Evolutionary conservation across 768 basidiomycete species (phyloP).

Genomic region (Suillus discolor): DNA sequence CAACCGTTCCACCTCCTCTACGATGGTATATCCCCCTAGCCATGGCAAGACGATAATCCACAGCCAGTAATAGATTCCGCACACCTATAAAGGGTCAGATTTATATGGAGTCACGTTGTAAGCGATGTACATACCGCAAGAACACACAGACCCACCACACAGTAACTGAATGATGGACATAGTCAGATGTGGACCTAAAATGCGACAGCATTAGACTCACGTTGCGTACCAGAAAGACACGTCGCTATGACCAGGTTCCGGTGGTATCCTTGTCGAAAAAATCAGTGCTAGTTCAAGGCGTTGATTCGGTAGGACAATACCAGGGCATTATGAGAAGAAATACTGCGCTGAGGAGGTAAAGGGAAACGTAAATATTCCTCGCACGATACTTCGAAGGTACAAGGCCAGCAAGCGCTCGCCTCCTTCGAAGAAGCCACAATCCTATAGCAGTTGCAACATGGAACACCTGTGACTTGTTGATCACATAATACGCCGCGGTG

Average conservation of each 20-base stretch:
- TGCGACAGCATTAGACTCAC: conserved; percentile 11
- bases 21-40: conserved; percentile 46
- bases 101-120: background rate
- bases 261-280: conserved; percentile 26
- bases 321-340: conserved; percentile 39
- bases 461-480: conserved; percentile 24
- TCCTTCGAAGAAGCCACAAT: conserved; percentile 31
- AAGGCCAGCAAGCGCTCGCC: conserved; percentile 27
- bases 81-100: conserved; percentile 15
- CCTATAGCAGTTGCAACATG: conserved; percentile 30
- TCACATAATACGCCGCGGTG: conserved; percentile 13
- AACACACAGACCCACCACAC: conserved; percentile 31
- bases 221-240: conserved; percentile 35
- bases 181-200: background rate
- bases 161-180: conserved; percentile 19
- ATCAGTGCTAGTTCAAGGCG: background rate
- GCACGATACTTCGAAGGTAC: conserved; percentile 21
- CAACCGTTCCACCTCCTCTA: conserved; percentile 47
- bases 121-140: conserved; percentile 21
- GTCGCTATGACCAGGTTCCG: conserved; percentile 28
- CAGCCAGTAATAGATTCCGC: conserved; percentile 31
- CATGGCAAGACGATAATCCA: conserved; percentile 49
- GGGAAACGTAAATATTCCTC: conserved; percentile 22
- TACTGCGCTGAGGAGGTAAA: conserved; percentile 23
- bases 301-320: conserved; percentile 15